Conservation (phyloP, 345 rosid species). For the Rhodamnia argentea region DNA sequence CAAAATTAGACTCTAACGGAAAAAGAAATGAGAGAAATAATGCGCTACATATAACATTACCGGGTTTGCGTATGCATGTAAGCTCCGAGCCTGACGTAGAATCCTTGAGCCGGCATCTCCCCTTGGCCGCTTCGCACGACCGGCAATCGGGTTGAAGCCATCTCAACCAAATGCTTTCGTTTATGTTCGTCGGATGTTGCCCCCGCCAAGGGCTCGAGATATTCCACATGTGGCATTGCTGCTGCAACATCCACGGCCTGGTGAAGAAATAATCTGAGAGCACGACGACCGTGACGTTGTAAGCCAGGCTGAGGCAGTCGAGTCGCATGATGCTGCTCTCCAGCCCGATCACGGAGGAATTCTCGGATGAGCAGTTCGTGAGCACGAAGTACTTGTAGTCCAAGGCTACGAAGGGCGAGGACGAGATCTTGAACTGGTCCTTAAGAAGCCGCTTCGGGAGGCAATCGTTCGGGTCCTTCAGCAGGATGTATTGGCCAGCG, state of each 20-base stretch:
- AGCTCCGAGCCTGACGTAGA: not conserved
- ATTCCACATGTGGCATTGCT: not conserved
- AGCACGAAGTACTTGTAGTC: not conserved
- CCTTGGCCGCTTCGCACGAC: not conserved
- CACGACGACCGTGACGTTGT: not conserved
- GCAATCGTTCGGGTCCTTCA: not conserved
- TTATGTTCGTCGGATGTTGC: not conserved
- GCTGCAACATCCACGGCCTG: not conserved
- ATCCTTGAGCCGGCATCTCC: not conserved
- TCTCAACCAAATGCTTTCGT: not conserved
- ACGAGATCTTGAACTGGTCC: not conserved
- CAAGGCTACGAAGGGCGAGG: rapidly evolving
- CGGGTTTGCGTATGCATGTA: not conserved
- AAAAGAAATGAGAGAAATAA: not conserved
- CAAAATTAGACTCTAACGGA: not conserved
- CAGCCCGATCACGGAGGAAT: not conserved
- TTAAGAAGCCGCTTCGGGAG: not conserved
- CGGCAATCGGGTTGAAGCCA: not conserved
- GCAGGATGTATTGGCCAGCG: not conserved
- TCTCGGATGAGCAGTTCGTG: not conserved
- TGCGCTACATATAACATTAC: not conserved
- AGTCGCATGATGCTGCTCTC: not conserved
- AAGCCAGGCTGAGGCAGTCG: not conserved
- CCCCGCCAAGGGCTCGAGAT: not conserved
- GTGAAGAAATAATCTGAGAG: not conserved